Evolutionary conservation across 192 early-diverging fungal species (phyloP).

Genomic region (Linnemannia elongata): DNA sequence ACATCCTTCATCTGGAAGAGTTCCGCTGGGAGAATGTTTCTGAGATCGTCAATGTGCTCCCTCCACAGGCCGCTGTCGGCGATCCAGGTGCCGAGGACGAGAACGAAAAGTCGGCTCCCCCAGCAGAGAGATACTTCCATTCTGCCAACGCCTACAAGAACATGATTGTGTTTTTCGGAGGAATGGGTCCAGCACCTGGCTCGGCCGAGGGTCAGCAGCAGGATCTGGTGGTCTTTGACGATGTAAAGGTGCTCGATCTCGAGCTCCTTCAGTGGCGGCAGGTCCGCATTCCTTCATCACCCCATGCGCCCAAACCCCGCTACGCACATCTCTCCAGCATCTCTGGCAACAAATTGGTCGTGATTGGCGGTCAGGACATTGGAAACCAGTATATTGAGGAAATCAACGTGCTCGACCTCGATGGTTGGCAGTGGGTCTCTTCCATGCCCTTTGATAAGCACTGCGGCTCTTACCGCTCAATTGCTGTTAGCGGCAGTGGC

Average conservation of each 20-base stretch:
- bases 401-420: conserved; percentile 82
- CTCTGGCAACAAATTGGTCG: conserved; percentile 71
- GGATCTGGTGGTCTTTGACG: conserved; percentile 74
- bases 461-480: conserved; percentile 84
- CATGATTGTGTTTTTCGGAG: conserved; percentile 80
- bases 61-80: conserved; percentile 50
- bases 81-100: conserved; percentile 54
- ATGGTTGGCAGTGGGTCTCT: conserved; percentile 74
- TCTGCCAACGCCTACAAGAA: conserved; percentile 80
- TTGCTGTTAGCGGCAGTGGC: conserved; percentile 71
- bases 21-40: conserved; percentile 69
- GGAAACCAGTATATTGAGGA: conserved; percentile 84
- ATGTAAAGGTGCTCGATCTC: conserved; percentile 78
- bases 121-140: conserved; percentile 80
- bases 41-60: conserved; percentile 54
- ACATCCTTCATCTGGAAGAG: conserved; percentile 71
- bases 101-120: conserved; percentile 48
- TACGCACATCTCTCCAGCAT: conserved; percentile 86
- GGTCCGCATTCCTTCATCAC: conserved; percentile 59
- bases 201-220: conserved; percentile 62
- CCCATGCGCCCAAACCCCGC: conserved; percentile 73
- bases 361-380: conserved; percentile 85
- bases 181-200: conserved; percentile 77
- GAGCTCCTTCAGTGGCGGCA: conserved; percentile 75
- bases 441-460: conserved; percentile 78